These are phyloP conservation scores for Linum trigynum DNA, from an alignment of 345 rosid species.

Conservation along the genomic window DNA sequence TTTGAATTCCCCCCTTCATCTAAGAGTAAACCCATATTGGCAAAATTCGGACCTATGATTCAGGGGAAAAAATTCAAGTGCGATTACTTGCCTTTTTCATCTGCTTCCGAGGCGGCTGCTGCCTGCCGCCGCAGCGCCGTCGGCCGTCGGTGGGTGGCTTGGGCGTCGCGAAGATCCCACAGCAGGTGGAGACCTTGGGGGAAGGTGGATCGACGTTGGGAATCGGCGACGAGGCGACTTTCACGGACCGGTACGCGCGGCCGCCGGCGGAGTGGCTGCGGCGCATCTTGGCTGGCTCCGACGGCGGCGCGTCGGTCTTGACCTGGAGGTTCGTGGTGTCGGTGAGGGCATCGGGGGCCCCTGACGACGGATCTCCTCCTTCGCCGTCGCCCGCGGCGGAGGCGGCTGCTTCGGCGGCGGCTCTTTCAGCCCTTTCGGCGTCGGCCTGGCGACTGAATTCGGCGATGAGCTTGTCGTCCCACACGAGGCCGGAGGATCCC, in stretches of 20 bases:
- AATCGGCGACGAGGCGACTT: slow-evolving; percentile 21
- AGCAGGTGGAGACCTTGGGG: slow-evolving; percentile 55
- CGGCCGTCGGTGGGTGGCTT: slow-evolving; percentile 4
- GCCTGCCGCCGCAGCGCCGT: neutral
- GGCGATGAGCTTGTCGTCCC: slow-evolving; percentile 55
- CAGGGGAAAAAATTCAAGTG: neutral
- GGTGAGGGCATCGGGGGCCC: neutral
- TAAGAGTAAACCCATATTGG: too few relatives aligned
- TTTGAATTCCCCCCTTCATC: too few relatives aligned
- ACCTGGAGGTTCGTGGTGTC: slow-evolving; percentile 15
- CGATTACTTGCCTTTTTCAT: neutral
- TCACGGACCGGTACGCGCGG: slow-evolving; percentile 13
- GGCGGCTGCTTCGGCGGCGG: neutral
- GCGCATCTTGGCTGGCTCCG: slow-evolving; percentile 10
- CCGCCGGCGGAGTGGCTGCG: slow-evolving; percentile 32
- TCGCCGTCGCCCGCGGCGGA: neutral
- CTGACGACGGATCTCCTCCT: slow-evolving; percentile 2
- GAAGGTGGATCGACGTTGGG: slow-evolving; percentile 44
- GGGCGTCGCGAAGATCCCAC: slow-evolving; percentile 38
- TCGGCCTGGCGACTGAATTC: slow-evolving; percentile 26
- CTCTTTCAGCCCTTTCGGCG: neutral
- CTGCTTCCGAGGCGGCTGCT: neutral
- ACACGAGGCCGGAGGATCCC: slow-evolving; percentile 75
- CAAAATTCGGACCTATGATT: neutral
- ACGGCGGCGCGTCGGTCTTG: neutral